Percentiles rank a stretch among this genome's conserved stretches.
phyloP scores from a whole-genome alignment of 257 asterid species.

The Gentiana dahurica region DNA sequence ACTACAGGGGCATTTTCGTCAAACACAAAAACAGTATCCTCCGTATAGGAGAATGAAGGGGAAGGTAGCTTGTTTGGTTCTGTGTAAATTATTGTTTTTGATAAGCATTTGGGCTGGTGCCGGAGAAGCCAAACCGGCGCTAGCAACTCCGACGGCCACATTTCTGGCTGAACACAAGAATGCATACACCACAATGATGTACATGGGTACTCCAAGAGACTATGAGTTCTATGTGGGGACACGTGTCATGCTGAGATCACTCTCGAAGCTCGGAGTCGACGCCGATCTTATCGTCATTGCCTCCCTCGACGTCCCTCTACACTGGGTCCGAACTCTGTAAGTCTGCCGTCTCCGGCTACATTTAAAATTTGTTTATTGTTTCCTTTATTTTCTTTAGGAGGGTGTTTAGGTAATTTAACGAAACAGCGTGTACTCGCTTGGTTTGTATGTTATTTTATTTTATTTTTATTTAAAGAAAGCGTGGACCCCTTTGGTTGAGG shows the following conservation, averaged over 20 bases:
- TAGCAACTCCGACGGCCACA: background rate
- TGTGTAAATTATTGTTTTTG: conserved; percentile 9
- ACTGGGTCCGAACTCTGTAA: conserved; percentile 81
- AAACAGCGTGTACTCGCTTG: background rate
- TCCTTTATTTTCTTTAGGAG: background rate
- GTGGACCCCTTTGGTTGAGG: too few species aligned
- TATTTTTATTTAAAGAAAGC: too few species aligned
- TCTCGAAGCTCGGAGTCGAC: conserved; percentile 36
- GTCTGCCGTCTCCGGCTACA: conserved; percentile 4
- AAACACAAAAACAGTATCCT: background rate
- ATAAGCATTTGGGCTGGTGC: background rate
- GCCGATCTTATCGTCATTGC: conserved; percentile 97
- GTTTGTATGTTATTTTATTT: background rate
- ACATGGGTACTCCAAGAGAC: conserved; percentile 95
- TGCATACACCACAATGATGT: conserved; percentile 97
- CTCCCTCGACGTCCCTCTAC: conserved; percentile 76
- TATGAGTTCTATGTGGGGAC: conserved; percentile 83
- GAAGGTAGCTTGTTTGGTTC: background rate
- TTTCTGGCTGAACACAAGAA: conserved; percentile 21
- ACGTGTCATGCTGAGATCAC: conserved; percentile 80
- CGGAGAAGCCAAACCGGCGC: conserved; percentile 6
- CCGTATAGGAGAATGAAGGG: background rate
- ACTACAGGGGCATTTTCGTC: background rate
- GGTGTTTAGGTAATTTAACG: conserved; percentile 1
- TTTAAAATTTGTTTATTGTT: too few species aligned